phyloP scores from a whole-genome alignment of 768 basidiomycete genomes.

The Suillus subluteus region DNA sequence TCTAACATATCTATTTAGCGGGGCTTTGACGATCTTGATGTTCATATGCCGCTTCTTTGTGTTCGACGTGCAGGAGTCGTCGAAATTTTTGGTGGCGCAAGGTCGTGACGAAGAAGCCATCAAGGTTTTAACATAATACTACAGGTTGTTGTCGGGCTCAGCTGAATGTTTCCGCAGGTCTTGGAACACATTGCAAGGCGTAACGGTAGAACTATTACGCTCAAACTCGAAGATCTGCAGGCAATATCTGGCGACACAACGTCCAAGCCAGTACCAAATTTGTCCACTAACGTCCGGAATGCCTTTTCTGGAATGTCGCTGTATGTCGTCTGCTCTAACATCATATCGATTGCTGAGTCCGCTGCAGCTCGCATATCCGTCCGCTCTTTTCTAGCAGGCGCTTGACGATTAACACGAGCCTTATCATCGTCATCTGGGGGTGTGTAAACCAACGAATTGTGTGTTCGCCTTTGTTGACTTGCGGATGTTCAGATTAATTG shows the following conservation, averaged over 20 bases:
- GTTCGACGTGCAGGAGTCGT: conserved; percentile 62
- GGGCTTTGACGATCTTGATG: conserved; percentile 51
- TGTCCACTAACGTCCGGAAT: conserved; percentile 30
- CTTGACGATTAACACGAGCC: conserved; percentile 47
- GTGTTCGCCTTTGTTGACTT: conserved; percentile 2
- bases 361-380: conserved; percentile 47
- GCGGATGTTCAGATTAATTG: conserved; percentile 41
- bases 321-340: conserved; percentile 31
- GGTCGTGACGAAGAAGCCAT: conserved; percentile 62
- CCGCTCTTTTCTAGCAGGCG: conserved; percentile 51
- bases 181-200: conserved; percentile 50
- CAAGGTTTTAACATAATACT: conserved; percentile 29
- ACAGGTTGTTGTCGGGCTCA: not conserved
- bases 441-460: conserved; percentile 23
- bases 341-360: not conserved
- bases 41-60: conserved; percentile 59
- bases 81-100: conserved; percentile 61
- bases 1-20: conserved; percentile 31
- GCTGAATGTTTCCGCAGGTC: conserved; percentile 34
- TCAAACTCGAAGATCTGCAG: conserved; percentile 49
- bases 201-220: conserved; percentile 48
- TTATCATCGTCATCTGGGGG: conserved; percentile 59
- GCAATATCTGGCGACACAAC: conserved; percentile 29
- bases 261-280: conserved; percentile 18
- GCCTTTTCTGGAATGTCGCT: conserved; percentile 44